Evolutionary conservation across 225 moss, liverwort and hornwort species (phyloP).

Genomic region (Antitrichia curtipendula): DNA sequence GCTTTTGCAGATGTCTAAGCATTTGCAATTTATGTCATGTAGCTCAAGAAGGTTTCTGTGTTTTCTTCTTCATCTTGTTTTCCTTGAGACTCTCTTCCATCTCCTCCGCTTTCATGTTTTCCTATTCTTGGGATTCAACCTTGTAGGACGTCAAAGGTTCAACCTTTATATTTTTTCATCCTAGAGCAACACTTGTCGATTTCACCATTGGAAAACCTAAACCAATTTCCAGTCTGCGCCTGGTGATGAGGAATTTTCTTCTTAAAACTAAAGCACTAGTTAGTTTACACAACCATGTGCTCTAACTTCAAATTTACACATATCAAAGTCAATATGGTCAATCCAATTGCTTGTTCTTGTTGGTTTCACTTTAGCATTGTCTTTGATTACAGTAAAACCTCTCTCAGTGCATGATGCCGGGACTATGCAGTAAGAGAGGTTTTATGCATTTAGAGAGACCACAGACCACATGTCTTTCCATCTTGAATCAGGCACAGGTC

Average conservation of each 20-base stretch:
- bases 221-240: not conserved
- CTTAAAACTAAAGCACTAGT: too few species aligned
- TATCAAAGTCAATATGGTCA: not conserved
- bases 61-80: not conserved
- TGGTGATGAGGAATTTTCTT: not conserved
- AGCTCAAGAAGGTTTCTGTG: not conserved
- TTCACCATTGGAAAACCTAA: not conserved
- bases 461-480: too few species aligned
- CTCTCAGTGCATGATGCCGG: too few species aligned
- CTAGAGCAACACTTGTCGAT: not conserved
- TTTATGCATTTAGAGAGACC: too few species aligned
- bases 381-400: too few species aligned
- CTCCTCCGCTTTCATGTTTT: not conserved
- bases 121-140: too few species aligned
- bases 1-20: not conserved
- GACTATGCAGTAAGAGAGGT: too few species aligned
- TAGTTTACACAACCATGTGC: not conserved
- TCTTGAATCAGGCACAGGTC: too few species aligned
- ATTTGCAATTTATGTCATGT: not conserved
- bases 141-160: not conserved
- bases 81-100: not conserved
- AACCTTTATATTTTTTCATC: not conserved
- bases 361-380: too few species aligned
- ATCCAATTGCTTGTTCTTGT: not conserved
- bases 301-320: not conserved